phyloP scores from a whole-genome alignment of 345 rosid genomes.

The Angophora floribunda region DNA sequence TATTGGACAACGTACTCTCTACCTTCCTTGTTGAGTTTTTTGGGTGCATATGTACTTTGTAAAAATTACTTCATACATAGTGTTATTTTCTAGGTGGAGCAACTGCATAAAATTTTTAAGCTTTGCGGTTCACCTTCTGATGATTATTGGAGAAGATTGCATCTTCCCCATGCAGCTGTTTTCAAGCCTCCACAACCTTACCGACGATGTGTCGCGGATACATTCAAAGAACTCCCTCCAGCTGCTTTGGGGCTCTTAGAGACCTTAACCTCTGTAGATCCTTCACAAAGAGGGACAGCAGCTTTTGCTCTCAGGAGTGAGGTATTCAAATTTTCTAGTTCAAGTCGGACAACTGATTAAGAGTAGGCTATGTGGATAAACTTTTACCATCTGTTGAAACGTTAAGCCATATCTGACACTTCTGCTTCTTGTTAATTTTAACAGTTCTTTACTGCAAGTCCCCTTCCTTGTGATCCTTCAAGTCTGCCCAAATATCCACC shows the following conservation, averaged over 20 bases:
- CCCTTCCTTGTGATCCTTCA: constrained; percentile 86
- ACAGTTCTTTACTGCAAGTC: constrained; percentile 71
- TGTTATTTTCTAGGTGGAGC: constrained; percentile 59
- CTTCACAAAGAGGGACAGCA: constrained; percentile 69
- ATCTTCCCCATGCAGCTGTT: constrained; percentile 53
- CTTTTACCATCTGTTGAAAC: not conserved
- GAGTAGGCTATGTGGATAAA: not conserved
- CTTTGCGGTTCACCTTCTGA: constrained; percentile 92
- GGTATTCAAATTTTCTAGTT: constrained; percentile 25
- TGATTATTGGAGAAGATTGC: constrained; percentile 66
- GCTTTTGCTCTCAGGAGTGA: constrained; percentile 66
- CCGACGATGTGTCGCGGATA: constrained; percentile 52
- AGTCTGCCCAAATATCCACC: constrained; percentile 92
- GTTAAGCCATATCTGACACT: not conserved
- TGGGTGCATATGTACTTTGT: not conserved
- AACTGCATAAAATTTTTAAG: constrained; percentile 87
- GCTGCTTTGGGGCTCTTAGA: constrained; percentile 65
- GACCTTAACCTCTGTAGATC: constrained; percentile 75
- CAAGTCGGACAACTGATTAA: not conserved
- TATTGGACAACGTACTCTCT: not conserved
- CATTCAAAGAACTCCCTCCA: constrained; percentile 52
- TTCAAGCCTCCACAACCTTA: constrained; percentile 81
- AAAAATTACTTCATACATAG: not conserved
- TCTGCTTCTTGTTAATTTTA: not conserved
- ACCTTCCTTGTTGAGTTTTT: not conserved